Evolutionary conservation across 2,329 filamentous ascomycete genomes (phyloP).

Genomic region (Fusarium bulbicola): DNA sequence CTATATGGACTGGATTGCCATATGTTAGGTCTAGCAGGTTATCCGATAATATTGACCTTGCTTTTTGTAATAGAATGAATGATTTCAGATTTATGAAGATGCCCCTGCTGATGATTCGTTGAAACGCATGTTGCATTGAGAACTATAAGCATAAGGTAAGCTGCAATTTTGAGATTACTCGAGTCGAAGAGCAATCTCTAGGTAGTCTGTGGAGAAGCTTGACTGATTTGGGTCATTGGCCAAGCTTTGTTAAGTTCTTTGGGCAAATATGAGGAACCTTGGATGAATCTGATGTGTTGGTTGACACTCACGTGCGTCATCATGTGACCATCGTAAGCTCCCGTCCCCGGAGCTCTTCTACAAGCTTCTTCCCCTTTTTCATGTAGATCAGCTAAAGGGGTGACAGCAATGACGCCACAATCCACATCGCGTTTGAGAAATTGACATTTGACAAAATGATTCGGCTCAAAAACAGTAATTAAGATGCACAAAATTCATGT

Average conservation of each 20-base stretch:
- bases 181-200: neutral
- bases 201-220: neutral
- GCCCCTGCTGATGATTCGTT: neutral
- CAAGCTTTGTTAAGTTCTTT: neutral
- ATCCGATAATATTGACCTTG: neutral
- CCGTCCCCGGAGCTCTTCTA: neutral
- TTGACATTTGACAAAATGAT: neutral
- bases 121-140: neutral
- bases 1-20: neutral
- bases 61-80: neutral
- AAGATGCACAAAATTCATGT: slow-evolving; percentile 7
- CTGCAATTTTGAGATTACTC: neutral
- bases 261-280: neutral
- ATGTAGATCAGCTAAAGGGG: slow-evolving; percentile 6
- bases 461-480: slow-evolving; percentile 3
- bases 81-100: neutral
- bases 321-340: slow-evolving; percentile 4
- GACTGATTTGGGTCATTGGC: neutral
- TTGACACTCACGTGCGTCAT: neutral
- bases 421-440: neutral
- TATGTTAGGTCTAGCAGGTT: neutral
- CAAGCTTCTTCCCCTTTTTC: slow-evolving; percentile 14
- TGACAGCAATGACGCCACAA: slow-evolving; percentile 30
- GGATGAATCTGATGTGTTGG: neutral
- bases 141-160: neutral